Evolutionary conservation across 2,329 filamentous ascomycete species (phyloP).

Genomic region (Aureobasidium uvarum): DNA sequence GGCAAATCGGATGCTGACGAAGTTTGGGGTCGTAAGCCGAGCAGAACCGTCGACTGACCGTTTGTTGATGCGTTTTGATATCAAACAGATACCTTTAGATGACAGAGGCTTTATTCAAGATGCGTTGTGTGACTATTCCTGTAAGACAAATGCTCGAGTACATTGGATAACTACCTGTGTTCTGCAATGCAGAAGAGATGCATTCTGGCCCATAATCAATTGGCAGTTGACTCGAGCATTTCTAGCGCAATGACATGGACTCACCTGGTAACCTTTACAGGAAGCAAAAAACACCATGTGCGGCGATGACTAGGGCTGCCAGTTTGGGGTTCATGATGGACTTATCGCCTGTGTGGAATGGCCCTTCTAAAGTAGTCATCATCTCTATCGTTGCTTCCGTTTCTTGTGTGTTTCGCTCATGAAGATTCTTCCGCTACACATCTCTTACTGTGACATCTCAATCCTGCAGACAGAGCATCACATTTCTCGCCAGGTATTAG

Average conservation of each 20-base stretch:
- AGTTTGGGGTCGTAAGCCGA: conserved; percentile 72
- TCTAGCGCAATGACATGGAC: too few relatives aligned
- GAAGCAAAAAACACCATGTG: neutral
- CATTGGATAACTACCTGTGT: neutral
- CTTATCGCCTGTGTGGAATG: too few relatives aligned
- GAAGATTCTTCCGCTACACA: neutral
- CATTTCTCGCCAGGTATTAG: neutral
- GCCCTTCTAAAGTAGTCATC: neutral
- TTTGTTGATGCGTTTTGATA: neutral
- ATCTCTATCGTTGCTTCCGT: neutral
- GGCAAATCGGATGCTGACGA: conserved; percentile 81
- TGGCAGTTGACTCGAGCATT: neutral
- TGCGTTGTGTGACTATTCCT: neutral
- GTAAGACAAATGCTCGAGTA: neutral
- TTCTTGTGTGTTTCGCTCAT: neutral
- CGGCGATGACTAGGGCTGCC: neutral
- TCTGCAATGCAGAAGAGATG: neutral
- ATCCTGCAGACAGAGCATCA: neutral
- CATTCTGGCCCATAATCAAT: neutral
- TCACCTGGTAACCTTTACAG: too few relatives aligned
- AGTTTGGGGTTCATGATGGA: neutral
- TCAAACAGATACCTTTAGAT: neutral
- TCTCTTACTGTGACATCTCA: neutral
- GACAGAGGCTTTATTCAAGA: neutral
- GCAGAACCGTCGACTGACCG: conserved; percentile 21